Conservation (phyloP, 129 eudicot species). For the Rutidosis leptorrhynchoides region DNA sequence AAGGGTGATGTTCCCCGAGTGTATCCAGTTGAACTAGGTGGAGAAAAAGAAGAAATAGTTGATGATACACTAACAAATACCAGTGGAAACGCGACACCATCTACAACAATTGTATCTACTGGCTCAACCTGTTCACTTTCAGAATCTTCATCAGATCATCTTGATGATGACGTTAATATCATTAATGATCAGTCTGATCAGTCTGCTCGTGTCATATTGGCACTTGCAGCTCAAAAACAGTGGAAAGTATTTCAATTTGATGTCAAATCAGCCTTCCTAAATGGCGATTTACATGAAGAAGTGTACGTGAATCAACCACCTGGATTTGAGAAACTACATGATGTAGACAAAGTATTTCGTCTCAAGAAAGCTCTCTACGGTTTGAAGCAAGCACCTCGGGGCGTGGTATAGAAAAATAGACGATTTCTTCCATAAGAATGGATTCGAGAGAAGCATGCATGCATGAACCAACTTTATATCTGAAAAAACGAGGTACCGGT, state of each 20-base stretch:
- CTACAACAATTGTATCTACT: too few species aligned
- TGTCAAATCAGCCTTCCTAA: neutral
- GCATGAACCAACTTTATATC: slow-evolving; percentile 6
- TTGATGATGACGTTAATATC: too few species aligned
- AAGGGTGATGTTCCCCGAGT: too few species aligned
- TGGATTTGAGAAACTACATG: neutral
- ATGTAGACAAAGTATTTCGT: neutral
- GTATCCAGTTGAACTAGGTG: too few species aligned
- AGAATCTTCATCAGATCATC: too few species aligned
- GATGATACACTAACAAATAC: too few species aligned
- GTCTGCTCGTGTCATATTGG: too few species aligned
- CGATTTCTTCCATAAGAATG: neutral
- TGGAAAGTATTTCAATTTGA: neutral
- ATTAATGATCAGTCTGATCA: too few species aligned
- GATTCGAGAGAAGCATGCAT: neutral
- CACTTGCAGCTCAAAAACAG: neutral
- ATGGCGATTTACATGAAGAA: neutral
- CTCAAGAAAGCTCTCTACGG: slow-evolving; percentile 1
- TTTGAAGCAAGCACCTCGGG: neutral
- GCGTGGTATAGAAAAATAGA: slow-evolving; percentile 3
- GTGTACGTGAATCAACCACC: slow-evolving; percentile 1
- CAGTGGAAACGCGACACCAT: too few species aligned
- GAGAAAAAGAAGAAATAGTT: too few species aligned
- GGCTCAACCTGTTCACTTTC: too few species aligned
- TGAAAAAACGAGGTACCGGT: neutral